A percentile compares a stretch with the other conserved stretches of the same genome.
phyloP scores from a whole-genome alignment of 1,139 yeast genomes.

The Sugiyamaella sp. region DNA sequence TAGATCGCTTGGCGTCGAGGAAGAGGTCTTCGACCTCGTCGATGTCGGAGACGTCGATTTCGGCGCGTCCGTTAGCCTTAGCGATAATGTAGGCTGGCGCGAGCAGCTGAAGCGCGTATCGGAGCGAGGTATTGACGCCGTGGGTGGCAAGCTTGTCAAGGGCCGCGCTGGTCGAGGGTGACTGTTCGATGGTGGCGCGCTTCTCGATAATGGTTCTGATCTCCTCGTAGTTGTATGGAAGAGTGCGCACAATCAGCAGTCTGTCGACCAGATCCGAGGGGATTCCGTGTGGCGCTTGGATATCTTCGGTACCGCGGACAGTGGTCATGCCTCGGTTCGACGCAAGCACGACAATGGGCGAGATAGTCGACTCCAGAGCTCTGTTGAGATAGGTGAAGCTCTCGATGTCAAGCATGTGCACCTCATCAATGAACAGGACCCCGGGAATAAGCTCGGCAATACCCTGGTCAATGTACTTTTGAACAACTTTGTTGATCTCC shows the following conservation, averaged over 20 bases:
- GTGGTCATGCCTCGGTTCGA: constrained; percentile 93
- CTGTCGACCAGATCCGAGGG: constrained; percentile 95
- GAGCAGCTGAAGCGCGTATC: constrained; percentile 88
- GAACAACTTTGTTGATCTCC: constrained; percentile 94
- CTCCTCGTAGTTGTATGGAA: constrained; percentile 84
- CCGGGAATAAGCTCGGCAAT: constrained; percentile 98
- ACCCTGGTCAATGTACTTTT: constrained; percentile 96
- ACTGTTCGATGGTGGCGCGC: constrained; percentile 74
- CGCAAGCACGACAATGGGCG: constrained; percentile 94
- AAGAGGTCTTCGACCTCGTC: constrained; percentile 87
- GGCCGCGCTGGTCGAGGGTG: constrained; percentile 66
- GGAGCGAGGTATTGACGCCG: constrained; percentile 76
- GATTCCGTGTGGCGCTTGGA: constrained; percentile 91
- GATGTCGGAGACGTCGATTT: constrained; percentile 69
- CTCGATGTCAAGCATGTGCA: constrained; percentile 95
- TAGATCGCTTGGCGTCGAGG: constrained; percentile 86
- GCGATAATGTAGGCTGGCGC: constrained; percentile 91
- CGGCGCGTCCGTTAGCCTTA: constrained; percentile 68
- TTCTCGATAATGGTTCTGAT: constrained; percentile 79
- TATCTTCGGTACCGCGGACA: constrained; percentile 88
- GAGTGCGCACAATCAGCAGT: constrained; percentile 84
- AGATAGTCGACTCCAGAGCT: constrained; percentile 88
- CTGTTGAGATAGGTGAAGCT: constrained; percentile 92
- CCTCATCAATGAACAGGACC: constrained; percentile 95
- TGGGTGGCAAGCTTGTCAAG: constrained; percentile 69